Base-by-base conservation (phyloP, 2,329 filamentous ascomycete genomes). In the Orbilia oligospora region DNA sequence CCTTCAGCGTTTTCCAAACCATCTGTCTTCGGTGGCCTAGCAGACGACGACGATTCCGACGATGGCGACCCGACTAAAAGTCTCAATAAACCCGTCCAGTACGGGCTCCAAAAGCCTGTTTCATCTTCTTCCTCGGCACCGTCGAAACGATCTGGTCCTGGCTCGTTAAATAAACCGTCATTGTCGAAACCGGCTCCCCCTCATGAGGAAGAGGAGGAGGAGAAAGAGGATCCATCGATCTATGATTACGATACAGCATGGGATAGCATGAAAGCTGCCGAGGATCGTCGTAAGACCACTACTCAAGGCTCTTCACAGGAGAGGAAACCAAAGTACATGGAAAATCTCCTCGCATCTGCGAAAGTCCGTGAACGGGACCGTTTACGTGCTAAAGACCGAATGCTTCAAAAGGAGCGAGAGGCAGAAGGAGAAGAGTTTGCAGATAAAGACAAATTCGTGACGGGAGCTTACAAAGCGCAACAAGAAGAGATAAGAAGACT, bases 221-320 rank as follows among this genome's bases (percentile, higher is more conserved):
- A 91, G n/a, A 87, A 90, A 79, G 87, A 89, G 76, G 93, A 96
- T 82, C 86, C 92, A 0, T 91, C 89, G 61, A 90, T 96, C 81
- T 96, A 94, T 86, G 93, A 96, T 85, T 97, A 96, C 85, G 93
- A 97, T 83, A 88, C 88, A 0, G 92, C 93, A 22, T 94, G 93
- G 85, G 92, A 95, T 81, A 91, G 91, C 0, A 87, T 95, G 48
- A 91, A 93, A 80, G 85, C 86, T 1, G 83, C 85, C 14, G 82
- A 83, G 2, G 88, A 89, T 16, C 87, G 90, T 76, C 88, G 89
- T 81, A 88, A 88, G 75, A 86, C 86, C 3, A 87, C 87, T 5
- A 86, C 86, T 56, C 86, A 86, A 53, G 86, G 86, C 68, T 87
- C 88, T 66, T 88, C 88, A 3, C 84, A 86, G 1, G 88, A 91